A percentile compares a stretch with the other conserved stretches of the same genome.
Conservation (phyloP, 2,329 filamentous ascomycete species). For the Alternaria tenuissima region DNA sequence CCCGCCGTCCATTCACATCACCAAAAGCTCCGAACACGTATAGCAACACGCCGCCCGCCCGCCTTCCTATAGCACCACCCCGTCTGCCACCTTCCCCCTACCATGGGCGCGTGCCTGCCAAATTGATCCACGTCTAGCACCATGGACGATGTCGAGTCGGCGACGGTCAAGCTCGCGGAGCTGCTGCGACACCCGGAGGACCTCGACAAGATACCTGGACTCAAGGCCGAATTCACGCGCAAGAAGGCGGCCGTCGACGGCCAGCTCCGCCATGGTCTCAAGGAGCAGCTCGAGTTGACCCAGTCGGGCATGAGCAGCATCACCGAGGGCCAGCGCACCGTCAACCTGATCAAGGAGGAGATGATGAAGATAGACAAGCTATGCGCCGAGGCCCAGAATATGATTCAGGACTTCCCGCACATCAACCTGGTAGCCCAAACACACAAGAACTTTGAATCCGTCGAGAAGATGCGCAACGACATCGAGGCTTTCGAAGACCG, state of each 20-base stretch:
- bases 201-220: constrained; percentile 89
- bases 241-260: constrained; percentile 93
- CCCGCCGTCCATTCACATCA: constrained; percentile 13
- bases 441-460: constrained; percentile 93
- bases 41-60: neutral
- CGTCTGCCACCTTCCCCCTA: constrained; percentile 15
- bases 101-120: constrained; percentile 26
- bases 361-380: constrained; percentile 98
- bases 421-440: constrained; percentile 93
- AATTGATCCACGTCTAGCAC: constrained; percentile 19
- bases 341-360: constrained; percentile 94
- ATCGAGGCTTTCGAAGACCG: constrained; percentile 86
- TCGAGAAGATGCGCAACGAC: constrained; percentile 90
- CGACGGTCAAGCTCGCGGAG: constrained; percentile 83
- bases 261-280: constrained; percentile 85
- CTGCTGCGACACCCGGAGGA: constrained; percentile 95
- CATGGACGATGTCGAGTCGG: constrained; percentile 70
- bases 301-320: constrained; percentile 92
- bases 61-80: neutral
- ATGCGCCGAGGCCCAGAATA: constrained; percentile 95
- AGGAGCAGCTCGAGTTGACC: constrained; percentile 92
- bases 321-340: constrained; percentile 87
- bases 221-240: constrained; percentile 91
- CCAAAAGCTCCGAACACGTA: constrained; percentile 14
- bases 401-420: constrained; percentile 94